Percentiles rank a stretch among this genome's conserved stretches.
Conservation (phyloP, 1,284 basidiomycete species). For the Cystobasidium pallidum region DNA sequence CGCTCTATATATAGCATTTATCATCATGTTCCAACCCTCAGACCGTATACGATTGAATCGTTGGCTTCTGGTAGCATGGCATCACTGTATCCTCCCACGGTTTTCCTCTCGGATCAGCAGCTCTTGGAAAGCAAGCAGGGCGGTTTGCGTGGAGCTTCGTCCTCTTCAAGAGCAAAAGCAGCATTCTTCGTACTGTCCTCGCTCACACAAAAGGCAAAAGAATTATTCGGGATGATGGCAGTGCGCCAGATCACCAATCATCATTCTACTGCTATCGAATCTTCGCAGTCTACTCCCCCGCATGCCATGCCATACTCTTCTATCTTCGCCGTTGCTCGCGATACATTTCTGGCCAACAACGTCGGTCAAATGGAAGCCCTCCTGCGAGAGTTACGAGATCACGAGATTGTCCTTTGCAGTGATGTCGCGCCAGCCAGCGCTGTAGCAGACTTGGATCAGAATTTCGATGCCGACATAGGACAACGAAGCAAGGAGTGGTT, state of each 20-base stretch:
- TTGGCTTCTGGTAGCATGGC: slow-evolving; percentile 46
- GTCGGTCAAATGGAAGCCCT: slow-evolving; percentile 79
- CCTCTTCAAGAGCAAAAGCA: slow-evolving; percentile 57
- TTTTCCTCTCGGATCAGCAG: slow-evolving; percentile 59
- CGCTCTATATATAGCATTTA: slow-evolving; percentile 62
- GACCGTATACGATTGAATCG: slow-evolving; percentile 73
- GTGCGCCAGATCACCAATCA: slow-evolving; percentile 33
- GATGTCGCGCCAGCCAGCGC: slow-evolving; percentile 53
- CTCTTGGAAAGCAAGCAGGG: not conserved
- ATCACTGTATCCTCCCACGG: slow-evolving; percentile 47
- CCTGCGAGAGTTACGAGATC: slow-evolving; percentile 85
- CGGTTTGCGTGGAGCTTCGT: slow-evolving; percentile 23
- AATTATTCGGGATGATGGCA: slow-evolving; percentile 50
- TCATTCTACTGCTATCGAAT: not conserved
- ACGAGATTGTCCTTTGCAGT: slow-evolving; percentile 71
- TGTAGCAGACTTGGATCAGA: slow-evolving; percentile 55
- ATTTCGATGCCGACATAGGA: slow-evolving; percentile 57
- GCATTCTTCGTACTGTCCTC: slow-evolving; percentile 79
- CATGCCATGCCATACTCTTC: slow-evolving; percentile 20
- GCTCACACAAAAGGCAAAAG: slow-evolving; percentile 77
- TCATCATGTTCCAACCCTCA: slow-evolving; percentile 83
- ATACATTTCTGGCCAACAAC: slow-evolving; percentile 82
- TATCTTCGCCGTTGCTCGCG: slow-evolving; percentile 61
- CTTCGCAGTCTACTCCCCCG: not conserved
- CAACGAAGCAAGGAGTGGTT: slow-evolving; percentile 62